phyloP scores from a whole-genome alignment of 2,329 filamentous ascomycete genomes.

The Oidium heveae region DNA sequence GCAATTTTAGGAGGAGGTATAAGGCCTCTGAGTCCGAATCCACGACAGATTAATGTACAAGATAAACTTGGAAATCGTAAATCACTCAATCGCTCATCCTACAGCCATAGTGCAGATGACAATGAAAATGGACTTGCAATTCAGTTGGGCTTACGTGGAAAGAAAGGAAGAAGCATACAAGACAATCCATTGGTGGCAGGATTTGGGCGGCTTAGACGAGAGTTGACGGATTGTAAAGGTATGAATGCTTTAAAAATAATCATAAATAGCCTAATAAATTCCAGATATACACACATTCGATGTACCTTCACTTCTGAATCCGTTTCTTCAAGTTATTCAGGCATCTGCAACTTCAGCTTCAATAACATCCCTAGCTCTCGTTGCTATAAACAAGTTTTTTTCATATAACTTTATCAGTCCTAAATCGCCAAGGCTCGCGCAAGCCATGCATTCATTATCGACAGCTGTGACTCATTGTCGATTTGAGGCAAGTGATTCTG shows the following conservation, averaged over 20 bases:
- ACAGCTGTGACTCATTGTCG: constrained; percentile 92
- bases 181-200: constrained; percentile 91
- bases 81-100: constrained; percentile 7
- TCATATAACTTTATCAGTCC: constrained; percentile 76
- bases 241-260: constrained; percentile 6
- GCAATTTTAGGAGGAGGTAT: constrained; percentile 65
- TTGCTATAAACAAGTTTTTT: constrained; percentile 89
- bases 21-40: constrained; percentile 18
- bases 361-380: constrained; percentile 81
- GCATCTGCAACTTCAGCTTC: constrained; percentile 88
- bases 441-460: constrained; percentile 85
- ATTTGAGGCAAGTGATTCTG: constrained; percentile 86
- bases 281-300: constrained; percentile 72
- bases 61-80: constrained; percentile 8
- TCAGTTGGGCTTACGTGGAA: constrained; percentile 78
- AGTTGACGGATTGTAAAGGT: constrained; percentile 70
- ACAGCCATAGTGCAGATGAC: constrained; percentile 16
- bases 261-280: constrained; percentile 9
- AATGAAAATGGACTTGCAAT: constrained; percentile 41
- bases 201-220: constrained; percentile 70
- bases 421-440: constrained; percentile 61
- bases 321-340: constrained; percentile 89
- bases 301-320: constrained; percentile 66
- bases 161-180: constrained; percentile 91
- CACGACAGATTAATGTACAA: constrained; percentile 18